phyloP scores from a whole-genome alignment of 345 rosid species.

The Corchorus olitorius region DNA sequence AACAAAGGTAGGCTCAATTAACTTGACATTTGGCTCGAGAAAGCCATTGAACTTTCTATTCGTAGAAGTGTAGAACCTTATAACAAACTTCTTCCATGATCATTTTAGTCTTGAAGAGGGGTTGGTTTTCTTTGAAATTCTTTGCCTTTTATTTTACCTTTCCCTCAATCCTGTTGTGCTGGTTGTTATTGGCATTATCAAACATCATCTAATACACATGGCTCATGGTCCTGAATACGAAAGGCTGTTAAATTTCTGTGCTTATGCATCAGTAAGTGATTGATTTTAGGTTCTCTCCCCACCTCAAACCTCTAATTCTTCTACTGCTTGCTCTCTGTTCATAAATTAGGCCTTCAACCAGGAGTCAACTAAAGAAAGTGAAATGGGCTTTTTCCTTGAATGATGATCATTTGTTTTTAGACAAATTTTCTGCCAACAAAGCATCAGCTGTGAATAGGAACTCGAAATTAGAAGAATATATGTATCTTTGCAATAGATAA shows the following conservation, averaged over 20 bases:
- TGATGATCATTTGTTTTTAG: no score
- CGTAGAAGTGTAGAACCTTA: neutral
- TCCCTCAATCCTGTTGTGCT: neutral
- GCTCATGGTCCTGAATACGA: neutral
- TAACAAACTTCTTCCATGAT: neutral
- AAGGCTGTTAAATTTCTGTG: neutral
- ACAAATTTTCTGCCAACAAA: neutral
- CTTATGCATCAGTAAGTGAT: neutral
- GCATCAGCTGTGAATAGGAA: neutral
- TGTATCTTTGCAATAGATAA: neutral
- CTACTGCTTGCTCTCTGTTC: neutral
- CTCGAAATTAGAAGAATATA: neutral
- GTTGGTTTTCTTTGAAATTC: neutral
- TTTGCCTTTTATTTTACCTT: neutral
- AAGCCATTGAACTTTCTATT: neutral
- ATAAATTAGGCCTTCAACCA: neutral
- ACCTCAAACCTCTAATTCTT: neutral
- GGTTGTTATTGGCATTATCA: neutral
- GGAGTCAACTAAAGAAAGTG: neutral
- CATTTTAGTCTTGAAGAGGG: neutral
- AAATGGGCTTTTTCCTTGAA: neutral
- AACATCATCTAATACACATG: neutral
- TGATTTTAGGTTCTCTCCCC: neutral
- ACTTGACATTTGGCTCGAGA: neutral
- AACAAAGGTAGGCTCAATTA: slow-evolving; percentile 4